These are phyloP conservation scores for Prunus campanulata DNA, from an alignment of 306 rosid species.

Conservation along the genomic window DNA sequence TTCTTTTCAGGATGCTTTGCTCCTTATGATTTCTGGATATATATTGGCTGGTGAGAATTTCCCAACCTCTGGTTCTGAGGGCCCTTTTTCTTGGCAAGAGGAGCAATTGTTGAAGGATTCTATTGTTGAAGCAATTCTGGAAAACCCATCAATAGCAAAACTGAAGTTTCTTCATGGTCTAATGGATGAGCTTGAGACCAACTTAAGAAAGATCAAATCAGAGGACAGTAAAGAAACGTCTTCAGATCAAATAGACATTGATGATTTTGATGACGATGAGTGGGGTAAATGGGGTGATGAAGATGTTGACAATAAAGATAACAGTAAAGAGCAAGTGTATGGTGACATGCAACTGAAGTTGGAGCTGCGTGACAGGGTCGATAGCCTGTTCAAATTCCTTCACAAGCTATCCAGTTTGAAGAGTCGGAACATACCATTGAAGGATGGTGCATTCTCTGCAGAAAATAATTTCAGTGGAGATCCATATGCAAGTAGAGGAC, in stretches of 20 bases:
- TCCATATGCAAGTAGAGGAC: slow-evolving; percentile 58
- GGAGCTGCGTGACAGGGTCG: slow-evolving; percentile 91
- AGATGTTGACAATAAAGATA: slow-evolving; percentile 50
- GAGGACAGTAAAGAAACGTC: slow-evolving; percentile 45
- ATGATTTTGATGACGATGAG: slow-evolving; percentile 81
- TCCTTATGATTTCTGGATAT: slow-evolving; percentile 72
- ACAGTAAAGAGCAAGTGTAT: slow-evolving; percentile 52
- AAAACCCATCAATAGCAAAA: slow-evolving; percentile 64
- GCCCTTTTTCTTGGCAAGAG: slow-evolving; percentile 98
- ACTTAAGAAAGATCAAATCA: slow-evolving; percentile 47
- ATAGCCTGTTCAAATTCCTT: slow-evolving; percentile 76
- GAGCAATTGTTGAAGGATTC: slow-evolving; percentile 84
- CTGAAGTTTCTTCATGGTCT: slow-evolving; percentile 85
- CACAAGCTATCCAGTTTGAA: slow-evolving; percentile 69
- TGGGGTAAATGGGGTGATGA: slow-evolving; percentile 98
- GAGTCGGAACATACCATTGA: slow-evolving; percentile 55
- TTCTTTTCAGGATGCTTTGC: slow-evolving; percentile 77
- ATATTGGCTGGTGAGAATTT: slow-evolving; percentile 88
- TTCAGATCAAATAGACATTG: slow-evolving; percentile 40
- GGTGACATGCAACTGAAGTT: slow-evolving; percentile 81
- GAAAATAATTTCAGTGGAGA: slow-evolving; percentile 60
- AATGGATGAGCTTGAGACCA: slow-evolving; percentile 69
- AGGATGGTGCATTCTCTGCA: slow-evolving; percentile 50
- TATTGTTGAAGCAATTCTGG: slow-evolving; percentile 75
- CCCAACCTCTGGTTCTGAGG: slow-evolving; percentile 82